Evolutionary conservation across 208 protist genomes (phyloP), one percentile per base, ranked within the genome.

Genomic region (Naegleria gruberi): DNA sequence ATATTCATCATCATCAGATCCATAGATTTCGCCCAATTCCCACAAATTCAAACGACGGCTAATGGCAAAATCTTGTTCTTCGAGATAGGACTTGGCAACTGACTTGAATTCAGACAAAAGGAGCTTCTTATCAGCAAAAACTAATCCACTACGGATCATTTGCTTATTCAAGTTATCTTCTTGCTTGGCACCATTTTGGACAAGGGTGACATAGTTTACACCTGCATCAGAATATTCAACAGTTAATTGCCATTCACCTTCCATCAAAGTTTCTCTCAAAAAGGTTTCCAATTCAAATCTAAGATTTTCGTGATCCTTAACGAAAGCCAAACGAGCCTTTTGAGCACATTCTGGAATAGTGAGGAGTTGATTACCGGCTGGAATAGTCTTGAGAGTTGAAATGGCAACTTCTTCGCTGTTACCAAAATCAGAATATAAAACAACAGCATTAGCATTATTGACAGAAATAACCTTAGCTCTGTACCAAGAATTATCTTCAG

Each of bases 361-460:
- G 47, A 26, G 17, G 23, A 51, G 23, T 51, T 87, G 43, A 19
- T 15, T 55, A 19, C 55, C 44, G 4, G 17, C 12, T n/a, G 12
- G 17, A n/a, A 87, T 7, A 10, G 7, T 8, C n/a, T 41, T 45
- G 0, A 87, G 17, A n/a, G 15, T 37, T 4, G 19, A 41, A 19
- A 55, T 19, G 0, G 12, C 4, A 4, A 55, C 17, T 19, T 26
- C 30, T 51, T 87, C 82, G 15, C 23, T 55, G 43, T 55, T 87
- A 55, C 82, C 82, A 51, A 55, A 87, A 55, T 87, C 82, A 51
- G n/a, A 41, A 87, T 87, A 87, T n/a, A 51, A 57, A 7, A 87
- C 82, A 41, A 26, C n/a, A 6, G 5, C 17, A 6, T 46, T 41
- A 4, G 12, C 8, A n/a, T 87, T 51, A 10, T 55, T 23, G 43